Conservation (phyloP, 2,329 filamentous ascomycete genomes). For the Aspergillus texensis region DNA sequence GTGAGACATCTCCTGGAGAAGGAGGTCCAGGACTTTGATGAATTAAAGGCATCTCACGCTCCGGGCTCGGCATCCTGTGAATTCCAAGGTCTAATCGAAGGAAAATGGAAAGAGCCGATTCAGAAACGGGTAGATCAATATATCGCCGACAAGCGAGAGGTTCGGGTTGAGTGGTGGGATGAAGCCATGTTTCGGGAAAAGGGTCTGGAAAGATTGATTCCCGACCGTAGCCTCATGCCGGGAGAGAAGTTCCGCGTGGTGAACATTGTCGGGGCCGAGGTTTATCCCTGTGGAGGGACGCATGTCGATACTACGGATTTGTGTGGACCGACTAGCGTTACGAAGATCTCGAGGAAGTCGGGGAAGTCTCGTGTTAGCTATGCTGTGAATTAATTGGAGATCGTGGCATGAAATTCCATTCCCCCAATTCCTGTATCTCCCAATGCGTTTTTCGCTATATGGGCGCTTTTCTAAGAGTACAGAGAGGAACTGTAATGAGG, state of each 20-base stretch:
- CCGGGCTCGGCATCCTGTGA: slow-evolving; percentile 69
- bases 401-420: rapidly evolving
- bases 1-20: slow-evolving; percentile 61
- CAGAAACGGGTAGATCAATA: slow-evolving; percentile 64
- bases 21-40: slow-evolving; percentile 59
- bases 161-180: slow-evolving; percentile 70
- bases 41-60: slow-evolving; percentile 72
- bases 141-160: slow-evolving; percentile 57
- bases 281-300: slow-evolving; percentile 75
- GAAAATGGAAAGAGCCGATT: slow-evolving; percentile 63
- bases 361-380: slow-evolving; percentile 63
- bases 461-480: too few relatives aligned
- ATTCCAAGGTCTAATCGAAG: slow-evolving; percentile 68
- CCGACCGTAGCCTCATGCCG: slow-evolving; percentile 48
- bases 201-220: slow-evolving; percentile 59
- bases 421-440: too few relatives aligned
- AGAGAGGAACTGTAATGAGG: not conserved
- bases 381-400: slow-evolving; percentile 22
- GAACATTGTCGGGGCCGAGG: slow-evolving; percentile 67
- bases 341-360: slow-evolving; percentile 67
- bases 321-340: slow-evolving; percentile 61
- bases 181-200: slow-evolving; percentile 61
- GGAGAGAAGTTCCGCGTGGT: slow-evolving; percentile 68
- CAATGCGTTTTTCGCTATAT: too few relatives aligned
- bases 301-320: slow-evolving; percentile 65